Evolutionary conservation across 169 alveolate species (phyloP), one percentile per base, ranked within the genome.

Genomic region (Eimeria falciformis): DNA sequence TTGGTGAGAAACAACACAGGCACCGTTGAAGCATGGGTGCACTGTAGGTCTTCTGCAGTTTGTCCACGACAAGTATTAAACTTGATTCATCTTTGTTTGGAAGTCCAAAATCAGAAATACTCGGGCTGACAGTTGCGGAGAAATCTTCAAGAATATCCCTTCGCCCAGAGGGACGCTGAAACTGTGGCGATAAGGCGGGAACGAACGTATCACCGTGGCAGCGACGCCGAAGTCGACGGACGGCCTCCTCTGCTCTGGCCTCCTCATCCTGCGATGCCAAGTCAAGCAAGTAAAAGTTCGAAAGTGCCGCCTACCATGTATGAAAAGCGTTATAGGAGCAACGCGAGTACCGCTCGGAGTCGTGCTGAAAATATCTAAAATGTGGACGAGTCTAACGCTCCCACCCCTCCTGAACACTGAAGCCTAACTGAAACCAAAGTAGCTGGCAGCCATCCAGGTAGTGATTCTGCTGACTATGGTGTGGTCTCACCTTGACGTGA

Each of bases 181-280:
- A n/a, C n/a, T n/a, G n/a, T 7, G 62, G 62, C n/a, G 14, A 7
- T 29, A 40, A 1, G 33, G 75, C 50, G 25, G 47, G n/a, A 21
- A 55, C n/a, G 27, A 46, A 12, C 1, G 33, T n/a, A 43, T 27
- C 40, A 40, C 29, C 14, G 2, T 37, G 71, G 43, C 6, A 18
- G 21, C 89, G 89, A 33, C 53, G 77, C 21, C 89, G 89, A 71
- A 81, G 56, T 17, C 65, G 89, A 7, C 47, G 45, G 65, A 81
- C 89, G 29, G 73, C 89, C 40, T 5, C 25, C 11, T 53, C 89
- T 29, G 89, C 73, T 21, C 46, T 56, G 33, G 33, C 45, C 56
- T 81, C 89, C 47, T 81, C 89, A 18, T 81, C 89, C 89, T 81
- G 77, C 40, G 21, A 3, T 6, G 37, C 29, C 75, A 18, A 27